Base-by-base conservation (phyloP, 306 rosid species). In the Gleditsia sinensis region DNA sequence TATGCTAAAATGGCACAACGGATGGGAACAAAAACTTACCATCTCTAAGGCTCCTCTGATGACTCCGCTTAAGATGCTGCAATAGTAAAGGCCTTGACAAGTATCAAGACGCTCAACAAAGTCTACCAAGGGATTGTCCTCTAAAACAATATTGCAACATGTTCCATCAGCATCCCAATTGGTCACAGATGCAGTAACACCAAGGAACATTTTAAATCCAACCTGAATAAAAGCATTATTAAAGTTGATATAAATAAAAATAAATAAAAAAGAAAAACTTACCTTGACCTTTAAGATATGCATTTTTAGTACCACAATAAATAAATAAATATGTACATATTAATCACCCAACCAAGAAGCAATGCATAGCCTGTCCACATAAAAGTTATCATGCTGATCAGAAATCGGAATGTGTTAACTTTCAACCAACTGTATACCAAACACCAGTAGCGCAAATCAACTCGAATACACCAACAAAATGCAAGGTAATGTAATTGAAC, bases 91-190 rank as follows among this genome's bases (percentile, higher is more conserved):
- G 75, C 98, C 98, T 75, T 94, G 98, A 60, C 96, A 94, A 42
- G 84, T 83, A 71, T 92, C 97, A 56, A 97, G 99, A 65, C 91
- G 95, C 84, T 94, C 95, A 60, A 94, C 99, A 71, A 94, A 92
- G 83, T 94, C 99, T 60, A 94, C 97, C 72, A 94, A 75, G 71
- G 97, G 97, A 86, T 94, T 94, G 67, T 94, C 99, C 87, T 94
- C 96, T 85, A 94, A 87, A 80, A 94, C 79, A 67, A 94, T 92
- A 63, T 88, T 90, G 77, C 99, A 94, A 80, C 93, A 86, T 68
- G 96, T 90, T 45, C 97, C 97, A 33, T 92, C 99, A 82, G 90
- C 88, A 84, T 94, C 97, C 97, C 97, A 94, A 71, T 88, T 92
- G 68, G 84, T 78, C 76, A 94, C 97, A 14, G 99, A 86, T 78